A percentile compares a stretch with the other conserved stretches of the same genome.
phyloP scores from a whole-genome alignment of 352 stramenopile genomes.

The Pythium grandisporangium region DNA sequence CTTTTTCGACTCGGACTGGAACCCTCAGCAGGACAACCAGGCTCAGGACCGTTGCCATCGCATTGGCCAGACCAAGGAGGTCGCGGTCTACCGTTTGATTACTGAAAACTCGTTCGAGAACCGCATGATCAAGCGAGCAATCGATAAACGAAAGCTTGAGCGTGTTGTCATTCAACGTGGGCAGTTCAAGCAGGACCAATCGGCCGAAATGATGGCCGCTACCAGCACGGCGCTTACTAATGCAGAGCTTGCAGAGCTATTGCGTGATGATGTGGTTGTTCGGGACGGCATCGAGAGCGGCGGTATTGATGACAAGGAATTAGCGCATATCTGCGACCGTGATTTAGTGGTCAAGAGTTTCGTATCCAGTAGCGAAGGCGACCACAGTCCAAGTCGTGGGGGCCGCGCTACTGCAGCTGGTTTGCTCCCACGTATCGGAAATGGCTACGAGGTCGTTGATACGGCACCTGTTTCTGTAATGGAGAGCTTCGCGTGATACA shows the following conservation, averaged over 20 bases:
- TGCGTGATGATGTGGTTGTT: constrained; percentile 68
- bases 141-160: constrained; percentile 90
- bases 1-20: constrained; percentile 99
- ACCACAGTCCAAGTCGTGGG: constrained; percentile 14
- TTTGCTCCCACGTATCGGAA: constrained; percentile 41
- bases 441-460: constrained; percentile 77
- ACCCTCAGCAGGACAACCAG: constrained; percentile 95
- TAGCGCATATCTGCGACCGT: constrained; percentile 57
- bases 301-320: constrained; percentile 55
- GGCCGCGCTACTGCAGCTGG: constrained; percentile 6
- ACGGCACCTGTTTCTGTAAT: constrained; percentile 35
- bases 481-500: constrained; percentile 58
- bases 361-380: constrained; percentile 28
- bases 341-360: constrained; percentile 72
- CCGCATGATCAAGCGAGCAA: constrained; percentile 87
- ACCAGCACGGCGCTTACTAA: constrained; percentile 44
- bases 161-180: constrained; percentile 83
- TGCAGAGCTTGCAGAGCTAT: constrained; percentile 59
- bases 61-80: constrained; percentile 86
- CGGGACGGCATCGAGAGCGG: constrained; percentile 64
- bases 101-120: constrained; percentile 93
- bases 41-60: constrained; percentile 87
- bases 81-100: constrained; percentile 90
- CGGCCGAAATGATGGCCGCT: too few relatives aligned
- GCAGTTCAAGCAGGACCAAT: constrained; percentile 59